Evolutionary conservation across 2,329 filamentous ascomycete genomes (phyloP), one percentile per base, ranked within the genome.

Genomic region (Penicillium sp.): DNA sequence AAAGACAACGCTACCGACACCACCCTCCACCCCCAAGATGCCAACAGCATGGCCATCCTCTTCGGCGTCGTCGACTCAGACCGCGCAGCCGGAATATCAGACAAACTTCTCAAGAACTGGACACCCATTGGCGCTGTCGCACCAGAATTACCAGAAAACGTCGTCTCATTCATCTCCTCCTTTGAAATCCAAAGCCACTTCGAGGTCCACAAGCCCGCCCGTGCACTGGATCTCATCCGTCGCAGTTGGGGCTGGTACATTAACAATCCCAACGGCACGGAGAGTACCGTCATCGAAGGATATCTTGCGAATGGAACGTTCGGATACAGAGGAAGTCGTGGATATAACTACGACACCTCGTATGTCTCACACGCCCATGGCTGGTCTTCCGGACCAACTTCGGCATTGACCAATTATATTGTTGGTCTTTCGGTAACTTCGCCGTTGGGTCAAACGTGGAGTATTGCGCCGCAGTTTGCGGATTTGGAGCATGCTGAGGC

Each of bases 231-330:
- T 12, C 80, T 89, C 17, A 83, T 88, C 35, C 82, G 85, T 6
- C 76, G 76, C 9, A 80, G 79, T 53, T 89, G 86, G 86, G 86
- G 86, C 12, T 87, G 85, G 84, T 88, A 88, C 66, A 74, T 86
- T 17, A 78, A 82, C 61, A 81, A 87, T 61, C 79, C 82, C 0
- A 83, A 85, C 65, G 85, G 85, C n/a, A 88, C 86, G 0, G 78
- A 82, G 59, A 84, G 81, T 45, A 88, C 87, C 0, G 81, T 85
- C 22, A 81, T 88, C 28, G 87, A 89, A 72, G 86, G 86, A 0
- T 88, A 86, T 61, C 77, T 85, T 1, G 72, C 72, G 0, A 81
- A 88, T 64, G 85, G 85, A 3, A 82, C 78, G 0, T 89, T 86
- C 65, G 84, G 82, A 1, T 89, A 89, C 68, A 79, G 85, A 1